Conservation (phyloP, 116 monocot species). For the Phalaenopsis hybrid region DNA sequence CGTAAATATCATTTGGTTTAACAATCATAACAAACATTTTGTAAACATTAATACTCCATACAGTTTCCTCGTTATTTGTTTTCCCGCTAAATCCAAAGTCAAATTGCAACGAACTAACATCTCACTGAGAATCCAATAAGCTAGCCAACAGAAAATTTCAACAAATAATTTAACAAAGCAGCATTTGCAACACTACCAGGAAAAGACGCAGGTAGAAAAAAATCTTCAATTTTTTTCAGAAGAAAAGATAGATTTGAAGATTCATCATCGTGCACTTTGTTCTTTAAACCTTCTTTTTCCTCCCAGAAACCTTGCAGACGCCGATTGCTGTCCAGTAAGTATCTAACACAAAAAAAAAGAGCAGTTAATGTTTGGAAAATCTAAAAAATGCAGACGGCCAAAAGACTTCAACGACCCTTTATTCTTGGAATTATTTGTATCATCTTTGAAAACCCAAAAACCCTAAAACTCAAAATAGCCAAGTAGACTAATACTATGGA, state of each 20-base stretch:
- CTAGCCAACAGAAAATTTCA: not conserved
- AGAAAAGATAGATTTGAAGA: slow-evolving; percentile 6
- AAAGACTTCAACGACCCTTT: too few relatives aligned
- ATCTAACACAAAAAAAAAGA: slow-evolving; percentile 6
- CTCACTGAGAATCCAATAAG: not conserved
- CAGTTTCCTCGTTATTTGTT: too few relatives aligned
- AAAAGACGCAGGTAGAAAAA: slow-evolving; percentile 6
- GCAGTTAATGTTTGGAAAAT: not conserved
- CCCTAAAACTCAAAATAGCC: not conserved
- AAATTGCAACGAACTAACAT: not conserved
- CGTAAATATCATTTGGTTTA: too few relatives aligned
- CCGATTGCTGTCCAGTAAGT: not conserved
- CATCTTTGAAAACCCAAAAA: not conserved
- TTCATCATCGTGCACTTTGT: not conserved
- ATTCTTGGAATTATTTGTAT: too few relatives aligned
- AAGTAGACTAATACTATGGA: too few relatives aligned
- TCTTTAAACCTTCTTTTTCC: not conserved
- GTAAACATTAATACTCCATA: too few relatives aligned
- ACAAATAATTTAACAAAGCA: not conserved
- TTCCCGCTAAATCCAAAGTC: not conserved
- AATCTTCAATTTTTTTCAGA: slow-evolving; percentile 1
- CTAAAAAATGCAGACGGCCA: too few relatives aligned
- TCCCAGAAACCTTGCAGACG: slow-evolving; percentile 2
- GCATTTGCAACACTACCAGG: not conserved
- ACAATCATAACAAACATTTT: too few relatives aligned